Base-by-base conservation (phyloP, 2,329 filamentous ascomycete genomes). In the Blumeriella jaapii region DNA sequence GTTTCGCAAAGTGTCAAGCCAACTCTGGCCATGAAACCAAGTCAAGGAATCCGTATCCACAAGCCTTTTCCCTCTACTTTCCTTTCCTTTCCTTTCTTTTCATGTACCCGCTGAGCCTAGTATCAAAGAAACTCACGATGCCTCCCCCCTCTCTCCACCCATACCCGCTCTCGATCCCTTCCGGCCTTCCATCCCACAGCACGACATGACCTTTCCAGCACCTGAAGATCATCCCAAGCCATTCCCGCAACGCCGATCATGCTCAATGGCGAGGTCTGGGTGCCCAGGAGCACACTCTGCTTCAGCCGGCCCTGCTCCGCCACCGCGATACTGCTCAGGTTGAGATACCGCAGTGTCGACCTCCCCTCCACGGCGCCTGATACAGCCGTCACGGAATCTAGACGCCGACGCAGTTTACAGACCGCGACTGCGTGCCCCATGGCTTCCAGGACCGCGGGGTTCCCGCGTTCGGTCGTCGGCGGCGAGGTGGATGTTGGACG, bases 361-460 rank as follows among this genome's bases (percentile, higher is more conserved):
- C n/a, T 3, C n/a, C 10, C 10, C 5, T 2, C 8, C 6, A 12
- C 11, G 16, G 6, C 27, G 3, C 31, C n/a, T 1, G 19, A 9
- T 3, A 34, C 20, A 4, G 29, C 7, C 5, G n/a, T n/a, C 2
- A 40, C 30, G 4, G 31, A 39, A 23, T 35, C 23, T 4, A 48
- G 23, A 14, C 41, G 31, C 16, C 25, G 39, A 8, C 38, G 39
- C 12, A 49, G 20, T 18, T 44, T 44, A 29, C 45, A 46, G 3
- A 42, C 31, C 3, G 47, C 41, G 19, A 49, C 29, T 3, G 47
- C 43, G n/a, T 40, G 31, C 22, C 22, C 29, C 39, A 49, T 41
- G 2, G 45, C 38, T 6, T 37, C 35, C 1, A 47, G 24, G n/a
- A n/a, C n/a, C n/a, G n/a, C n/a, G n/a, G n/a, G n/a, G n/a, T n/a